Percentiles rank a stretch among this genome's conserved stretches.
These are phyloP conservation scores for Plenodomus biglobosus DNA, from an alignment of 2,329 filamentous ascomycete species.

Conservation along the genomic window DNA sequence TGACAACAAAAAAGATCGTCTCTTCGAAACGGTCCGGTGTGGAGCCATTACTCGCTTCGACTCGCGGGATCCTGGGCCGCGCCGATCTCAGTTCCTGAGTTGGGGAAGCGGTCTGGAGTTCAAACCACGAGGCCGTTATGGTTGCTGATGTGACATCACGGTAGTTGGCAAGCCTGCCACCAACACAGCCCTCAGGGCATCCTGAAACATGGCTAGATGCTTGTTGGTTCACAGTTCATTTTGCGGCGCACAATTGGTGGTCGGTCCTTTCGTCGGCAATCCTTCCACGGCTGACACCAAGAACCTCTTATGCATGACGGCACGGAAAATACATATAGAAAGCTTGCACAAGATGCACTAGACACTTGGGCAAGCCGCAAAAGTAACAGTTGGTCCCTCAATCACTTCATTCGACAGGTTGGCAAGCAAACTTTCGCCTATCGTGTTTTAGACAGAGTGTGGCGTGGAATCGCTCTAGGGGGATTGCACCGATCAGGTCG, in stretches of 20 bases:
- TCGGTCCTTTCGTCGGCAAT: background rate
- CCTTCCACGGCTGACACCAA: background rate
- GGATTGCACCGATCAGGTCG: slow-evolving; percentile 3
- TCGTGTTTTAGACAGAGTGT: slow-evolving; percentile 5
- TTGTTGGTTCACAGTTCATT: too few species aligned
- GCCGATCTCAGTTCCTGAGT: background rate
- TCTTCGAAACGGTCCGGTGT: slow-evolving; percentile 5
- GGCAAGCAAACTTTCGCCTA: slow-evolving; percentile 11
- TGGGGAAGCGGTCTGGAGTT: background rate
- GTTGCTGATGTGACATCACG: background rate
- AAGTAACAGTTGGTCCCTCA: background rate
- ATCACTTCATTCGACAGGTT: background rate
- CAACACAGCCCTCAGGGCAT: background rate
- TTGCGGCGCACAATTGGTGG: background rate
- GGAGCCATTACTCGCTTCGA: slow-evolving; percentile 1
- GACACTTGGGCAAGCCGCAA: background rate
- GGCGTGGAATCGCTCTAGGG: slow-evolving; percentile 7
- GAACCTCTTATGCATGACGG: background rate
- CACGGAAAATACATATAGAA: background rate
- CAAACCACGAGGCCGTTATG: background rate
- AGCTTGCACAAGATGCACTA: background rate
- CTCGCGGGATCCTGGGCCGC: slow-evolving; percentile 1
- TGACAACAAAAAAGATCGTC: background rate
- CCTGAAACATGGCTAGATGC: background rate
- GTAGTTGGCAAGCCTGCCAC: background rate